These are phyloP conservation scores for Trypanosoma scelopori DNA, from an alignment of 208 protist species.

Conservation along the genomic window DNA sequence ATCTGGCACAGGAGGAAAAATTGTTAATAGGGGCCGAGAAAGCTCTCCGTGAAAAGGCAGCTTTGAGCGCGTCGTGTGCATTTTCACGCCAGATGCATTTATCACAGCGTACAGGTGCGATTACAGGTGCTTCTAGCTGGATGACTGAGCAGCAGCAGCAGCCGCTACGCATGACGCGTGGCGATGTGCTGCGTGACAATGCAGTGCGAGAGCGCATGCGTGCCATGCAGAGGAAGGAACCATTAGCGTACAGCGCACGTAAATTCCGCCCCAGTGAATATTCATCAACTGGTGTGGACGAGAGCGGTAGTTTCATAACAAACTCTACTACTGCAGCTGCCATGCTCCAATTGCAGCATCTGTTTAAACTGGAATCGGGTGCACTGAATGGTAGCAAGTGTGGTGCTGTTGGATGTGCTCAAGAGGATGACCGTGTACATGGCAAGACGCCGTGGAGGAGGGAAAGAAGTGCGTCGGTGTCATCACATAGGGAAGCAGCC, in stretches of 20 bases:
- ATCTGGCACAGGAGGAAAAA: slow-evolving; percentile 45
- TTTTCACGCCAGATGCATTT: not conserved
- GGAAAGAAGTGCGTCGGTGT: not conserved
- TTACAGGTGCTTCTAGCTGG: not conserved
- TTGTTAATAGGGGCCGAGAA: slow-evolving; percentile 38
- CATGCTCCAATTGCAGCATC: not conserved
- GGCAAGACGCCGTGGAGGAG: slow-evolving; percentile 14
- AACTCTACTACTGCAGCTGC: not conserved
- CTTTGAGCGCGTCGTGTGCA: slow-evolving; percentile 10
- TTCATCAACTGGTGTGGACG: not conserved
- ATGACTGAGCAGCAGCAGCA: not conserved
- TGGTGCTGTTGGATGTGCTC: not conserved
- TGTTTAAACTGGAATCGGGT: slow-evolving; percentile 27
- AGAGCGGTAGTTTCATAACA: not conserved
- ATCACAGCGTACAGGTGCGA: not conserved
- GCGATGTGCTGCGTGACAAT: slow-evolving; percentile 62
- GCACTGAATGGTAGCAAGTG: slow-evolving; percentile 15
- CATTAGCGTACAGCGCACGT: slow-evolving; percentile 53
- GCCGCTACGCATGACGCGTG: slow-evolving; percentile 39
- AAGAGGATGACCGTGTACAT: slow-evolving; percentile 4
- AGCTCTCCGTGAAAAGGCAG: slow-evolving; percentile 24
- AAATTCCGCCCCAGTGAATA: slow-evolving; percentile 38
- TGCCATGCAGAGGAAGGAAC: slow-evolving; percentile 38
- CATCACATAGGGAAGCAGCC: not conserved
- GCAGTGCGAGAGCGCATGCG: slow-evolving; percentile 59